These are phyloP conservation scores for Tylopilus vinaceipallidus DNA, from an alignment of 768 basidiomycete species.

Conservation along the genomic window DNA sequence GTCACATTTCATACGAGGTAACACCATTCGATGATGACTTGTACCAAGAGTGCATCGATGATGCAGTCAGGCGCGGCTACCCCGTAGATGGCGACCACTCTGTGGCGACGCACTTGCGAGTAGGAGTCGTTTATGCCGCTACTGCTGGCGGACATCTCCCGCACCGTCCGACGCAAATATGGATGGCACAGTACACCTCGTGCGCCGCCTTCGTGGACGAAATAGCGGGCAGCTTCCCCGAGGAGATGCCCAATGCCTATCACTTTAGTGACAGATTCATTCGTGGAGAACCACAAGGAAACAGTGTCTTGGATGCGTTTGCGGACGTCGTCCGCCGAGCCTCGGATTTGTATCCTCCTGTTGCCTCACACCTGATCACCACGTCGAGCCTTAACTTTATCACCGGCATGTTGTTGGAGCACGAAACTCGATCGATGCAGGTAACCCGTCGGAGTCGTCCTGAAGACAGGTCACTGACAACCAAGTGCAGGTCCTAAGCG, in stretches of 20 bases:
- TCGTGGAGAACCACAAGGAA: background rate
- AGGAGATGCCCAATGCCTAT: background rate
- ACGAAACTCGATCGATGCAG: background rate
- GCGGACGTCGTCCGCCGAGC: background rate
- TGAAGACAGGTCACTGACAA: background rate
- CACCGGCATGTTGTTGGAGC: background rate
- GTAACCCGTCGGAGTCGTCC: background rate
- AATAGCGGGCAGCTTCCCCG: background rate
- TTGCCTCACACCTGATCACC: background rate
- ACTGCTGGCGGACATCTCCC: background rate
- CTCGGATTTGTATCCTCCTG: background rate
- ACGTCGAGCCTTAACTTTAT: background rate
- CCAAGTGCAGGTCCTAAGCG: background rate
- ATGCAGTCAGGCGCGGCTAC: background rate
- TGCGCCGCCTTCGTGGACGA: background rate
- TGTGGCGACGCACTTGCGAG: background rate
- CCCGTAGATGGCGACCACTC: background rate
- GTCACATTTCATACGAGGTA: background rate
- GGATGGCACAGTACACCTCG: background rate
- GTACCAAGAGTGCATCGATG: background rate
- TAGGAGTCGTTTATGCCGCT: background rate
- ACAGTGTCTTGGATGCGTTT: background rate
- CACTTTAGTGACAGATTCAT: background rate
- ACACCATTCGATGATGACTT: background rate
- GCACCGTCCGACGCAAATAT: background rate